phyloP scores from a whole-genome alignment of 108 stramenopile genomes.

The Cyclotella sp. region DNA sequence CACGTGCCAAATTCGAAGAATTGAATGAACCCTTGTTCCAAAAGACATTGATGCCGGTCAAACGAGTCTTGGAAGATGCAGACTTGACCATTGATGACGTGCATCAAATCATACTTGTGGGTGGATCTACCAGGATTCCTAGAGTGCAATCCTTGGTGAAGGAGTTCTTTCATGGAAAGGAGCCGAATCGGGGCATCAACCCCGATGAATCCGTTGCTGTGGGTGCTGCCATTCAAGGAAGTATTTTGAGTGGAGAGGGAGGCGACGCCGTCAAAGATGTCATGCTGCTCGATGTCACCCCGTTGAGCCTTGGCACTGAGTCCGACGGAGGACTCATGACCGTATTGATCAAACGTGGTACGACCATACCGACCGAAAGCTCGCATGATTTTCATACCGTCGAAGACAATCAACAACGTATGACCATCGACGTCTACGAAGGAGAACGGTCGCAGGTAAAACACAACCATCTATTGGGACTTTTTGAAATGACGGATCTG shows the following conservation, averaged over 20 bases:
- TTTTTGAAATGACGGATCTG: slow-evolving; percentile 94
- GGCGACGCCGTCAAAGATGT: slow-evolving; percentile 83
- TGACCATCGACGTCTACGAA: slow-evolving; percentile 95
- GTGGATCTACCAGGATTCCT: slow-evolving; percentile 98
- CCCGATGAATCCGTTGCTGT: slow-evolving; percentile 98
- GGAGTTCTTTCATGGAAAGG: slow-evolving; percentile 97
- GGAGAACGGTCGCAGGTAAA: slow-evolving; percentile 97
- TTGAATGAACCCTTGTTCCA: slow-evolving; percentile 97
- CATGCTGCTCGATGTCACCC: slow-evolving; percentile 93
- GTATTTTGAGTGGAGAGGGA: slow-evolving; percentile 89
- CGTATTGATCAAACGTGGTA: slow-evolving; percentile 84
- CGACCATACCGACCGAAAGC: slow-evolving; percentile 91
- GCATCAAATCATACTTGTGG: slow-evolving; percentile 97
- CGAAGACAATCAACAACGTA: slow-evolving; percentile 91
- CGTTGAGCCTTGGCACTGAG: slow-evolving; percentile 93
- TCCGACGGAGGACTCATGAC: slow-evolving; percentile 94
- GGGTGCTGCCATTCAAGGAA: slow-evolving; percentile 97
- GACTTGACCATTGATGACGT: slow-evolving; percentile 88
- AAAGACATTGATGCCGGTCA: slow-evolving; percentile 93
- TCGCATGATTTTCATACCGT: slow-evolving; percentile 59
- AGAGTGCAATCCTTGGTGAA: slow-evolving; percentile 92
- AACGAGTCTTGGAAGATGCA: slow-evolving; percentile 93
- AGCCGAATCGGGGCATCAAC: slow-evolving; percentile 90
- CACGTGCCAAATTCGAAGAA: slow-evolving; percentile 98
- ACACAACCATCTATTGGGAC: slow-evolving; percentile 94